These are phyloP conservation scores for Yarrowia sp. DNA, from an alignment of 805 yeast species.

Conservation along the genomic window DNA sequence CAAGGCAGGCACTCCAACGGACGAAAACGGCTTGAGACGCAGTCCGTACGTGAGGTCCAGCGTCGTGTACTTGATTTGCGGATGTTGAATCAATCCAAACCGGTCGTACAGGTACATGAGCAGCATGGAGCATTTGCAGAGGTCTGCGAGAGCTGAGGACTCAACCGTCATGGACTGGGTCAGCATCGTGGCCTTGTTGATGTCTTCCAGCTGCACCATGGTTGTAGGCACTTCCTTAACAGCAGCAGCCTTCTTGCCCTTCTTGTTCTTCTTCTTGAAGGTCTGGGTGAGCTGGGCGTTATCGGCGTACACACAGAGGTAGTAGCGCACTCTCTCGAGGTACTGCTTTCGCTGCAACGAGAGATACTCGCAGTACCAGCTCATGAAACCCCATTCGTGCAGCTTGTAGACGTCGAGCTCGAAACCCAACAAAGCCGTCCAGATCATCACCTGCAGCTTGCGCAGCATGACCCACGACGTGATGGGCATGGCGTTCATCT, in stretches of 20 bases:
- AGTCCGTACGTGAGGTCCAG: slow-evolving; percentile 56
- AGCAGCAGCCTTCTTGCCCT: slow-evolving; percentile 26
- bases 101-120: slow-evolving; percentile 31
- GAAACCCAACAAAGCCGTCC: slow-evolving; percentile 74
- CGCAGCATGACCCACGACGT: slow-evolving; percentile 72
- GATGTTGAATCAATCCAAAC: slow-evolving; percentile 20
- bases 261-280: slow-evolving; percentile 1
- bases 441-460: slow-evolving; percentile 74
- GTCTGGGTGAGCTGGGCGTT: slow-evolving; percentile 23
- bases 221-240: slow-evolving; percentile 42
- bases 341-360: slow-evolving; percentile 55
- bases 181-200: slow-evolving; percentile 45
- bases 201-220: slow-evolving; percentile 17
- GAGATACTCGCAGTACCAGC: slow-evolving; percentile 70
- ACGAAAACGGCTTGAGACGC: slow-evolving; percentile 78
- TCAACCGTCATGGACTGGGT: slow-evolving; percentile 47
- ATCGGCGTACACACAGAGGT: slow-evolving; percentile 44
- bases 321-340: slow-evolving; percentile 52
- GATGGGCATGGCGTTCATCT: slow-evolving; percentile 63
- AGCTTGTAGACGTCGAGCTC: slow-evolving; percentile 74
- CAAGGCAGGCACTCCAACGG: slow-evolving; percentile 75
- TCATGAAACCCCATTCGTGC: slow-evolving; percentile 71
- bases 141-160: slow-evolving; percentile 48
- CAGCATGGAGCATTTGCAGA: slow-evolving; percentile 41
- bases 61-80: slow-evolving; percentile 41